phyloP scores from a whole-genome alignment of 2,329 filamentous ascomycete species.

The Arthrobotrys iridis region DNA sequence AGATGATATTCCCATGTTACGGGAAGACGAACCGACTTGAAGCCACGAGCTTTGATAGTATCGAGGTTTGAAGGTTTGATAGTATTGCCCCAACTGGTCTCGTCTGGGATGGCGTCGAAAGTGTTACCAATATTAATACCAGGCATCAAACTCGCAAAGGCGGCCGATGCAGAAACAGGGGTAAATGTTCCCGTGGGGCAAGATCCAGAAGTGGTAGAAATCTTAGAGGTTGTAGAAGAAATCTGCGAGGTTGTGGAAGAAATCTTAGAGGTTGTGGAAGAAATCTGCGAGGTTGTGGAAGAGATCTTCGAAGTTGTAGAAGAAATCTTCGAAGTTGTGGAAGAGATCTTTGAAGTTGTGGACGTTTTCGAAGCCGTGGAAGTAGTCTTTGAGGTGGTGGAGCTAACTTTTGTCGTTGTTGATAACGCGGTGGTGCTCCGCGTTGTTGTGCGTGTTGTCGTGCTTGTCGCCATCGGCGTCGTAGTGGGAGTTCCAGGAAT shows the following conservation, averaged over 20 bases:
- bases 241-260: not conserved
- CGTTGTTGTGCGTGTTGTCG: not conserved
- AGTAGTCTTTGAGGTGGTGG: not conserved
- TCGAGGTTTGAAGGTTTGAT: conserved; percentile 66
- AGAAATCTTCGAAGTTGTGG: not conserved
- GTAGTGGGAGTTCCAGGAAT: too few species aligned
- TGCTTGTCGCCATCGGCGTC: not conserved
- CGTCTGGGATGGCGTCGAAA: conserved; percentile 68
- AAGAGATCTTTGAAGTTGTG: not conserved
- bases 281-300: not conserved
- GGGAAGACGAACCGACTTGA: conserved; percentile 70
- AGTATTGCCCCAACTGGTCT: conserved; percentile 70
- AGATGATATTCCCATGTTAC: conserved; percentile 56
- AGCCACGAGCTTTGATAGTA: conserved; percentile 67
- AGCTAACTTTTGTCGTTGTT: not conserved
- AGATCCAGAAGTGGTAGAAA: not conserved
- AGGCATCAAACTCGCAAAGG: conserved; percentile 65
- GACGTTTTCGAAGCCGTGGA: too few species aligned
- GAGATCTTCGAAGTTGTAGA: not conserved
- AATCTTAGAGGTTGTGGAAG: not conserved
- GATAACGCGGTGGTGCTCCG: too few species aligned
- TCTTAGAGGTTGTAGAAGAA: not conserved
- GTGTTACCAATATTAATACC: conserved; percentile 68
- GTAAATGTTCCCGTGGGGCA: conserved; percentile 40
- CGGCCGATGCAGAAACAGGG: conserved; percentile 45